Evolutionary conservation across 2,329 filamentous ascomycete genomes (phyloP), one percentile per base, ranked within the genome.

Genomic region (Monilinia aucupariae): DNA sequence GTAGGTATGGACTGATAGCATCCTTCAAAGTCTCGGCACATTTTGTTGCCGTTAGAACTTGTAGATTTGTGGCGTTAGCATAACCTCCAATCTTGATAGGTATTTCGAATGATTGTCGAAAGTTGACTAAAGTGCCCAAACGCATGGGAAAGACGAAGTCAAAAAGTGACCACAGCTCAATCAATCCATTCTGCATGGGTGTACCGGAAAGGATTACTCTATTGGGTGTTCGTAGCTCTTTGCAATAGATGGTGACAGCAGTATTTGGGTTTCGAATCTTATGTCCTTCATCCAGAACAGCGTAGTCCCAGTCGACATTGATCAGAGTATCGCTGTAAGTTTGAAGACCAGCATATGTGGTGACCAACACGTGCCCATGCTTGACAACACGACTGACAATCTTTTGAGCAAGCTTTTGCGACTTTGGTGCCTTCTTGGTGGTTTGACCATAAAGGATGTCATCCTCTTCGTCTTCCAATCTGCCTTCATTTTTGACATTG

Each of bases 91-190:
- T 85, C 64, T 88, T 88, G 74, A 99, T 99, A 0, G 94, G 94
- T 45, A 96, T 89, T 73, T 97, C 94, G 68, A 99, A 97, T 65
- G 96, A 87, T 64, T 87, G 88, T 52, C 92, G 85, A 74, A 99
- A 99, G 67, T 90, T 91, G 64, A 97, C 89, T 15, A 97, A 80
- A 0, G 91, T 97, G 0, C 94, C 96, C 7, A 99, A 78, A 17
- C 92, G 88, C 91, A 97, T 97, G 0, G 96, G 94, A 66, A 92
- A 97, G 63, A 97, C 89, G 72, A 99, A 99, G 74, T 99, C 96
- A 72, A 99, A 97, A 0, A 99, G 78, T 0, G 93, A 97, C 93
- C 94, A 99, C 0, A 99, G 79, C 74, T 99, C 96, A 0, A 89
- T 88, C 32, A 99, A 78, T 67, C 97, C 97, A 75, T 99, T 99